Conservation (phyloP, 1,284 basidiomycete species). For the Tilletia indica region DNA sequence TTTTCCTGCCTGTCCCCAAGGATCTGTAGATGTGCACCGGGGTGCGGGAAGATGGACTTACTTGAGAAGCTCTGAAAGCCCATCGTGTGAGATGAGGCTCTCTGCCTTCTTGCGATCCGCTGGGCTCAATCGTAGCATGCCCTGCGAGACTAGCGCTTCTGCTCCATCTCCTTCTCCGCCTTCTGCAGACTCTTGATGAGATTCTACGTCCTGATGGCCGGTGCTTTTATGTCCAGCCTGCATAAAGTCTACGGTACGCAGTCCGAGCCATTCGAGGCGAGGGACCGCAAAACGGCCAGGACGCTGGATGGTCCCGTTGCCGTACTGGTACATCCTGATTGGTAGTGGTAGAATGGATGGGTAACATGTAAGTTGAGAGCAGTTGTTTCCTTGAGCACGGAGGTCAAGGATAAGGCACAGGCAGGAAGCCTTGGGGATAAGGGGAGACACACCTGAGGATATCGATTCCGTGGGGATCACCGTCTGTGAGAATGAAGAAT, state of each 20-base stretch:
- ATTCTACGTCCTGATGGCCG: neutral
- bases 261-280: conserved; percentile 25
- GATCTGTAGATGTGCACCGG: too few species aligned
- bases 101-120: conserved; percentile 33
- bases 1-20: too few species aligned
- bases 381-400: too few species aligned
- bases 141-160: too few species aligned
- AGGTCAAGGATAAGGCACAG: too few species aligned
- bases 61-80: neutral
- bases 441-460: conserved; percentile 26
- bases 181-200: neutral
- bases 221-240: too few species aligned
- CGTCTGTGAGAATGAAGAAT: conserved; percentile 16
- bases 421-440: neutral
- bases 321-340: neutral
- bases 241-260: conserved; percentile 24
- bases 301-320: conserved; percentile 2
- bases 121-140: neutral
- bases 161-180: too few species aligned
- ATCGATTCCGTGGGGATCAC: conserved; percentile 45
- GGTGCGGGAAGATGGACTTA: neutral
- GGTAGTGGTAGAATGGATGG: neutral
- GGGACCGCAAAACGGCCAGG: neutral
- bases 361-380: too few species aligned
- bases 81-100: conserved; percentile 21